Percentiles rank a stretch among this genome's conserved stretches.
Conservation (phyloP, 805 yeast genomes). For the Barnettozyma sucrosica region DNA sequence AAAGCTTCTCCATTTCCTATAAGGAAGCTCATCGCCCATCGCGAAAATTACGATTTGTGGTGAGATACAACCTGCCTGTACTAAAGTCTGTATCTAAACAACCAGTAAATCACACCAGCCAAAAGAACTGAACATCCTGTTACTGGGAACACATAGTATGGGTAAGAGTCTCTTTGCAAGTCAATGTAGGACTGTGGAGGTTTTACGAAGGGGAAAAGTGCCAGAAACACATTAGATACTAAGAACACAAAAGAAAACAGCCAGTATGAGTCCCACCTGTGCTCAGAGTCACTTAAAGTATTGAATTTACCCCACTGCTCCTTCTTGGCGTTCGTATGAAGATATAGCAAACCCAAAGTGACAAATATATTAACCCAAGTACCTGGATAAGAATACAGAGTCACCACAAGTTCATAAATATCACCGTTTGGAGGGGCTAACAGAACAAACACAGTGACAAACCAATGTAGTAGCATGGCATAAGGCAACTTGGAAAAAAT, state of each 20-base stretch:
- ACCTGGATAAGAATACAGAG: constrained; percentile 58
- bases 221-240: constrained; percentile 42
- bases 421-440: constrained; percentile 57
- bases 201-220: constrained; percentile 51
- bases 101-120: constrained; percentile 39
- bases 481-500: constrained; percentile 39
- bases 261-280: constrained; percentile 27
- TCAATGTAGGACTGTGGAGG: constrained; percentile 35
- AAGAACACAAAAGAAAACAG: constrained; percentile 33
- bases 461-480: constrained; percentile 50
- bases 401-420: constrained; percentile 58
- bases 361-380: constrained; percentile 51
- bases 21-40: constrained; percentile 1
- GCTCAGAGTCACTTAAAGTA: constrained; percentile 8
- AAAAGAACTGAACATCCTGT: constrained; percentile 43
- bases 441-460: constrained; percentile 46
- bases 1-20: neutral
- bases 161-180: constrained; percentile 30
- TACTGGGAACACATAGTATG: constrained; percentile 54
- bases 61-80: neutral
- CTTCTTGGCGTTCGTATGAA: constrained; percentile 35
- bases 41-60: neutral
- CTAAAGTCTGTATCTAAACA: constrained; percentile 5
- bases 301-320: constrained; percentile 37
- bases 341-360: constrained; percentile 46